These are phyloP conservation scores for Coccomyxa subellipsoidea DNA, from an alignment of 163 green algal species.

Conservation along the genomic window DNA sequence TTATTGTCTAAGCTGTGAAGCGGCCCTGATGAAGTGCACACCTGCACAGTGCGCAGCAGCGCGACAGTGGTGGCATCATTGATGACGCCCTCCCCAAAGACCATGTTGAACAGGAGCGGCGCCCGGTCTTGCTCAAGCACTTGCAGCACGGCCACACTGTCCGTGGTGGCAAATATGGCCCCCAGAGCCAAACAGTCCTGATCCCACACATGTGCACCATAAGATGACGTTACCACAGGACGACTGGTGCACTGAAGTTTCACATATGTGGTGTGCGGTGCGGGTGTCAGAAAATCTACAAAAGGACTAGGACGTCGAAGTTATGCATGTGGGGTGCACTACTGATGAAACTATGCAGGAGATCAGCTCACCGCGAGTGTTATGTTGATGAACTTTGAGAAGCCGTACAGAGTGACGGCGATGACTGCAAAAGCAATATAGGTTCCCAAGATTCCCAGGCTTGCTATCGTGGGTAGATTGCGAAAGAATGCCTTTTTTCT, in stretches of 20 bases:
- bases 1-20: too few species aligned
- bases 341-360: too few species aligned
- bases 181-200: constrained; percentile 79
- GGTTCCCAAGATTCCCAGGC: constrained; percentile 67
- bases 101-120: constrained; percentile 81
- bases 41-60: constrained; percentile 67
- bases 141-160: constrained; percentile 87
- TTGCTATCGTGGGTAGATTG: constrained; percentile 65
- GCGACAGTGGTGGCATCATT: constrained; percentile 93
- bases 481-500: constrained; percentile 86
- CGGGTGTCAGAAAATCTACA: too few species aligned
- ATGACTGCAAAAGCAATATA: constrained; percentile 62
- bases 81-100: constrained; percentile 93
- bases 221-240: too few species aligned
- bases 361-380: constrained; percentile 20
- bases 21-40: too few species aligned
- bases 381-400: constrained; percentile 33
- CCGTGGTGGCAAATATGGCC: constrained; percentile 87
- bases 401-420: constrained; percentile 33
- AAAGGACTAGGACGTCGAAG: too few species aligned
- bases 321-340: too few species aligned
- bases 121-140: constrained; percentile 65
- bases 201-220: too few species aligned
- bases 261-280: too few species aligned
- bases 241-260: too few species aligned